Evolutionary conservation across 257 asterid species (phyloP).

Genomic region (Eucommia ulmoides): DNA sequence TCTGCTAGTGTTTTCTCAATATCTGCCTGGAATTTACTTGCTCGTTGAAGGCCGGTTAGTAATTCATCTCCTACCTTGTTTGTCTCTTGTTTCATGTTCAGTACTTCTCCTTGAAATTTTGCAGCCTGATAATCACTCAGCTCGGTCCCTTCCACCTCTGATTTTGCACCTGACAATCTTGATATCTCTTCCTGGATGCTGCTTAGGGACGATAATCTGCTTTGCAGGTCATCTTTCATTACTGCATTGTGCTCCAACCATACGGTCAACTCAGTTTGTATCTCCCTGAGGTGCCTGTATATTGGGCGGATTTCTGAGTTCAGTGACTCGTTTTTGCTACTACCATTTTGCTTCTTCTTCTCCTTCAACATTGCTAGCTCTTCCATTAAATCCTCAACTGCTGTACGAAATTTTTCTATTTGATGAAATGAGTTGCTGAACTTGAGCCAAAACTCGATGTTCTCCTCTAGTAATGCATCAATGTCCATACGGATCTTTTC

Average conservation of each 20-base stretch:
- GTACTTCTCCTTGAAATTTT: conserved; percentile 39
- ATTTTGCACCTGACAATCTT: conserved; percentile 12
- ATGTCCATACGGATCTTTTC: conserved; percentile 38
- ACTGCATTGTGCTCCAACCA: conserved; percentile 30
- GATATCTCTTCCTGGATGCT: conserved; percentile 27
- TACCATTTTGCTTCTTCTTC: conserved; percentile 11
- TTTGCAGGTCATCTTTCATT: conserved; percentile 27
- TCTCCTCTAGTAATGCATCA: conserved; percentile 34
- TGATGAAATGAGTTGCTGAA: conserved; percentile 32
- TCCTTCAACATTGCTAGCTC: conserved; percentile 23
- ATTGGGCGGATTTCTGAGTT: conserved; percentile 33
- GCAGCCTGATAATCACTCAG: conserved; percentile 35
- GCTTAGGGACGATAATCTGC: conserved; percentile 27
- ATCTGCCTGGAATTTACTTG: conserved; percentile 16
- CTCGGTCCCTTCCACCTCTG: conserved; percentile 14
- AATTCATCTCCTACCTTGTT: conserved; percentile 26
- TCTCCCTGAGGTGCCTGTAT: conserved; percentile 33
- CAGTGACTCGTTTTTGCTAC: conserved; percentile 4
- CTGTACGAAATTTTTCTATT: conserved; percentile 22
- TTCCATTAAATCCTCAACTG: conserved; percentile 20
- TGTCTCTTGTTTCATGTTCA: conserved; percentile 36
- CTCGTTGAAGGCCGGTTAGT: conserved; percentile 15
- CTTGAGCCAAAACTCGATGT: conserved; percentile 39
- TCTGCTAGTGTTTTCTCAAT: conserved; percentile 22
- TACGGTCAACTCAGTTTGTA: conserved; percentile 27